These are phyloP conservation scores for Cucumis cinereus DNA, from an alignment of 306 rosid species.

Conservation along the genomic window DNA sequence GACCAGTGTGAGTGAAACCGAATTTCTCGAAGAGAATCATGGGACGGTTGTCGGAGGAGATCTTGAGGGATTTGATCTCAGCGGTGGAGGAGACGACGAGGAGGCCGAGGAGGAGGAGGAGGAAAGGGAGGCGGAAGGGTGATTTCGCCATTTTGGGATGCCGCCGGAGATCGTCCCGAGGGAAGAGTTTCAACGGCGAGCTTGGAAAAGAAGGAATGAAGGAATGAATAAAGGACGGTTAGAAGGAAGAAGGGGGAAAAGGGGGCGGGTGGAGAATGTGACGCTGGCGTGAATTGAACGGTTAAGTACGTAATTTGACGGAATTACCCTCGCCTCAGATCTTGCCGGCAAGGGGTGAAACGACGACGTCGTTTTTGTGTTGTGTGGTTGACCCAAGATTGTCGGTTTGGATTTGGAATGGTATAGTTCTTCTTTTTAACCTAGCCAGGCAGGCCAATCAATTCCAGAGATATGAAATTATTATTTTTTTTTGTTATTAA, in stretches of 20 bases:
- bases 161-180: conserved; percentile 3
- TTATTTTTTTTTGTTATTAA: too few species aligned
- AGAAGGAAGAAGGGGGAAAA: background rate
- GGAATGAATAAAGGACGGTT: background rate
- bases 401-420: background rate
- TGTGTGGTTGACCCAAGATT: background rate
- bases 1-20: conserved; percentile 82
- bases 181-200: conserved; percentile 1
- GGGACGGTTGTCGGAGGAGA: conserved; percentile 48
- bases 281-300: conserved; percentile 7
- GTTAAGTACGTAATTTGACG: background rate
- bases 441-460: background rate
- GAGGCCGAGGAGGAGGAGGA: conserved; percentile 16
- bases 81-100: conserved; percentile 29
- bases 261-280: background rate
- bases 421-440: background rate
- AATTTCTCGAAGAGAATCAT: conserved; percentile 82
- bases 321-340: conserved; percentile 1
- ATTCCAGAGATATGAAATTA: background rate
- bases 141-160: conserved; percentile 25
- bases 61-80: conserved; percentile 67
- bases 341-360: background rate
- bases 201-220: background rate
- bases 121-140: conserved; percentile 20
- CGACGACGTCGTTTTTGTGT: background rate